These are phyloP conservation scores for Geotrichum citri-aurantii DNA, from an alignment of 1,139 yeast species.

Conservation along the genomic window DNA sequence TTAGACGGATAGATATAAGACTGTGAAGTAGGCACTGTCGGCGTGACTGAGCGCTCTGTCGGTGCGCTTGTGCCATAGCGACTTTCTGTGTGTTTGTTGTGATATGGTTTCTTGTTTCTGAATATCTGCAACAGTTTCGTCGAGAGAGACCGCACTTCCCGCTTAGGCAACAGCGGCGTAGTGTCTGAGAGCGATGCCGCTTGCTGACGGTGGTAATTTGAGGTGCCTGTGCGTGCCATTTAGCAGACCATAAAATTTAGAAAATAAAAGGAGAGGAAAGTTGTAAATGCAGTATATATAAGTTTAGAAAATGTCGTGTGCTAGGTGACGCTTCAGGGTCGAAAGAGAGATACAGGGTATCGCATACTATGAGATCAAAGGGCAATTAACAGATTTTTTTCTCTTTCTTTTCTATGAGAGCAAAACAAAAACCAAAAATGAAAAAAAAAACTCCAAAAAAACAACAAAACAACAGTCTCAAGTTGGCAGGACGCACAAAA, in stretches of 20 bases:
- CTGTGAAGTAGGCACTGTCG: not conserved
- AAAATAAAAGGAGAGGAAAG: not conserved
- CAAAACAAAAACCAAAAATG: no score
- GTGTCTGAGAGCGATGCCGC: not conserved
- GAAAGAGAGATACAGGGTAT: not conserved
- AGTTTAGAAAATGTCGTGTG: not conserved
- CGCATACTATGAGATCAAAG: not conserved
- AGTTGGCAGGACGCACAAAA: not conserved
- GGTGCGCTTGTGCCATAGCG: not conserved
- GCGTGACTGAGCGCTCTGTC: not conserved
- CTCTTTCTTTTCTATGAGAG: no score
- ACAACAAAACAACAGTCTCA: not conserved
- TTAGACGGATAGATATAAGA: slow-evolving; percentile 54
- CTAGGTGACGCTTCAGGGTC: not conserved
- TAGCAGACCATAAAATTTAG: not conserved
- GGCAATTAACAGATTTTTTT: no score
- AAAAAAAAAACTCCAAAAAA: no score
- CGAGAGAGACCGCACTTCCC: not conserved
- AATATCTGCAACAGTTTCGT: not conserved
- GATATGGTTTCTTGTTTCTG: not conserved
- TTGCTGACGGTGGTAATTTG: not conserved
- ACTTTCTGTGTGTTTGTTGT: not conserved
- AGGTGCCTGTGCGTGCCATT: not conserved
- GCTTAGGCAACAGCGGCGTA: not conserved
- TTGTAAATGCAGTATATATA: not conserved